Conservation (phyloP, 2,329 filamentous ascomycete genomes). For the Botrytis squamosa region DNA sequence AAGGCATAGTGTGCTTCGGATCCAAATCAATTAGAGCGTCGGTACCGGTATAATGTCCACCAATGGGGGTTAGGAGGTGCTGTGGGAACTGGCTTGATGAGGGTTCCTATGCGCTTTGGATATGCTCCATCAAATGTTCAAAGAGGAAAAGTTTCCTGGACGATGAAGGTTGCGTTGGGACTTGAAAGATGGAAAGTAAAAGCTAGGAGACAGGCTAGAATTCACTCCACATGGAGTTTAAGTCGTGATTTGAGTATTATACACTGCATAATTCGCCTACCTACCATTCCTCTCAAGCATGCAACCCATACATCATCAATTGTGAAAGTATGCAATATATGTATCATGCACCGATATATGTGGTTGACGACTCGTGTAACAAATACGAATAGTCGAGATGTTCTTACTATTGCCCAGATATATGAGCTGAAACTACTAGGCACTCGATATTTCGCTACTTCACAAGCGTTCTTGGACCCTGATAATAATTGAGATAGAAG, state of each 20-base stretch:
- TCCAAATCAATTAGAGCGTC: constrained; percentile 6
- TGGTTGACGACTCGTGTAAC: constrained; percentile 6
- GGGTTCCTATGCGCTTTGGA: constrained; percentile 12
- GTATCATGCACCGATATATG: constrained; percentile 8
- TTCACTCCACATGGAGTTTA: constrained; percentile 13
- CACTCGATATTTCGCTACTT: not conserved
- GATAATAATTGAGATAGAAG: not conserved
- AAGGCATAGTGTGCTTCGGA: constrained; percentile 20
- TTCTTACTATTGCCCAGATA: not conserved
- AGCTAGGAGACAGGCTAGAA: not conserved
- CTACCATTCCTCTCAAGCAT: not conserved
- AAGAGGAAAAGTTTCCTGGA: constrained; percentile 14
- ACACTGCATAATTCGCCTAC: constrained; percentile 16
- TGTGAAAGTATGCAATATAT: constrained; percentile 1
- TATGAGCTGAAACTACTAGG: not conserved
- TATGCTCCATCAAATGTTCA: constrained; percentile 13
- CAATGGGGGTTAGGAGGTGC: constrained; percentile 13
- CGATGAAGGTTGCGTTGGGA: constrained; percentile 9
- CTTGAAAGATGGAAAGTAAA: not conserved
- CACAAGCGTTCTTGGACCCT: not conserved
- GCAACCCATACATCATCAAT: constrained; percentile 15
- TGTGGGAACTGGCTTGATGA: constrained; percentile 10
- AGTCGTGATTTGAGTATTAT: constrained; percentile 11
- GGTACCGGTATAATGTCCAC: constrained; percentile 15
- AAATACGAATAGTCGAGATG: not conserved